A percentile compares a stretch with the other conserved stretches of the same genome.
Conservation (phyloP, 495 filamentous ascomycete species). For the Penicillium cosmopolitanum region DNA sequence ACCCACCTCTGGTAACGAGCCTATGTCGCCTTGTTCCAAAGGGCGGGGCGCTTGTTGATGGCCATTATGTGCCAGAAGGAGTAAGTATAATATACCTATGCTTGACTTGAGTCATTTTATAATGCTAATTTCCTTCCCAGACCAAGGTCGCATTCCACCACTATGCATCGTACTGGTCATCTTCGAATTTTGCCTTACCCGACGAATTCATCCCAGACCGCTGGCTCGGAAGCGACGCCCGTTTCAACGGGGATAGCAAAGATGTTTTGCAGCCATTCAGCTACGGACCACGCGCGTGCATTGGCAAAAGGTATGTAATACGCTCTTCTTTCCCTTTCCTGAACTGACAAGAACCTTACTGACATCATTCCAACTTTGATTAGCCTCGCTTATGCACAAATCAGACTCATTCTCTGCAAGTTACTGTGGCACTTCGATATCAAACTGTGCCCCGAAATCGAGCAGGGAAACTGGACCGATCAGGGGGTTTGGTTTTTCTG, state of each 20-base stretch:
- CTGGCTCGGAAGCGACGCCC: constrained; percentile 41
- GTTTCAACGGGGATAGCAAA: constrained; percentile 37
- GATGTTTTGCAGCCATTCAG: constrained; percentile 48
- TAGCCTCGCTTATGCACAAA: constrained; percentile 60
- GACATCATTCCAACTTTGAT: background rate
- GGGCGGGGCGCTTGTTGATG: constrained; percentile 34
- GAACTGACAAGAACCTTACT: too few species aligned
- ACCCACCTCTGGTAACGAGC: constrained; percentile 38
- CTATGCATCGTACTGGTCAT: constrained; percentile 42
- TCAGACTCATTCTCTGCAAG: constrained; percentile 55
- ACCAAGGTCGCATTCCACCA: constrained; percentile 38
- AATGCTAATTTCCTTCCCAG: constrained; percentile 14
- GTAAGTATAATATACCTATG: constrained; percentile 13
- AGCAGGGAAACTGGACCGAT: constrained; percentile 5
- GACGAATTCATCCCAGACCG: constrained; percentile 48
- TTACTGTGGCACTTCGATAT: constrained; percentile 57
- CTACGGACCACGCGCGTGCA: constrained; percentile 44
- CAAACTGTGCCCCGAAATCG: background rate
- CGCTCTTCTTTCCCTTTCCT: too few species aligned
- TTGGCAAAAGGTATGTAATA: constrained; percentile 45
- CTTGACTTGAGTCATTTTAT: too few species aligned
- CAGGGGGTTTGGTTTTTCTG: constrained; percentile 10
- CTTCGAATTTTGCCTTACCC: constrained; percentile 39
- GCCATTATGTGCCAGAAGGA: constrained; percentile 34
- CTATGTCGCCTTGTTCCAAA: constrained; percentile 34